Conservation (phyloP, 1,139 yeast species). For the Taphrina flavorubra region DNA sequence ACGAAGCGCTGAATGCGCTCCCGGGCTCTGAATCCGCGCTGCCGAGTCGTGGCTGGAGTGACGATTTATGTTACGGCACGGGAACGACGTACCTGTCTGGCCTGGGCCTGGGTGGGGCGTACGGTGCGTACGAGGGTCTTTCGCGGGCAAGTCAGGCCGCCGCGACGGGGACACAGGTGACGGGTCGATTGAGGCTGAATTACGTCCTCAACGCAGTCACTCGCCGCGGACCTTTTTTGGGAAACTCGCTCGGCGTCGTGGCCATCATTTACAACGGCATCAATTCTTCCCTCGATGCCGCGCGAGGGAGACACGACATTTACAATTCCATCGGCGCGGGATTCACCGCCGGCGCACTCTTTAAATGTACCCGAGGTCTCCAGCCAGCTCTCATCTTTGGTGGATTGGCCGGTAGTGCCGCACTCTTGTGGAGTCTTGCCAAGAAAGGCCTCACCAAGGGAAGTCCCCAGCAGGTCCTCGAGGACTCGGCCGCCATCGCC, state of each 20-base stretch:
- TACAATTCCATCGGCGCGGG: constrained; percentile 85
- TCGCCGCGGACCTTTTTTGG: constrained; percentile 92
- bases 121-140: constrained; percentile 86
- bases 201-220: constrained; percentile 90
- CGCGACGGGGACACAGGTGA: constrained; percentile 54
- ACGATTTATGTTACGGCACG: constrained; percentile 96
- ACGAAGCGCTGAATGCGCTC: constrained; percentile 70
- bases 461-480: constrained; percentile 16
- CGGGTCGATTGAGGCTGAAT: constrained; percentile 72
- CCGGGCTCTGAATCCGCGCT: constrained; percentile 90
- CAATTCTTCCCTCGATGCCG: constrained; percentile 76
- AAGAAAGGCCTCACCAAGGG: constrained; percentile 56
- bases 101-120: constrained; percentile 81
- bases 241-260: constrained; percentile 92
- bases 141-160: constrained; percentile 69
- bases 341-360: constrained; percentile 88
- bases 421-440: constrained; percentile 90
- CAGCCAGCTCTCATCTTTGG: constrained; percentile 89
- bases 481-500: not conserved
- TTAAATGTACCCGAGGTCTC: constrained; percentile 82
- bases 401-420: constrained; percentile 83
- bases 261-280: constrained; percentile 86
- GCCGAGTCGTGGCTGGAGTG: constrained; percentile 96
- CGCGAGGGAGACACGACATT: constrained; percentile 89
- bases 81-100: constrained; percentile 82